phyloP scores from a whole-genome alignment of 495 filamentous ascomycete species.

The Beverwykella pulmonaria region DNA sequence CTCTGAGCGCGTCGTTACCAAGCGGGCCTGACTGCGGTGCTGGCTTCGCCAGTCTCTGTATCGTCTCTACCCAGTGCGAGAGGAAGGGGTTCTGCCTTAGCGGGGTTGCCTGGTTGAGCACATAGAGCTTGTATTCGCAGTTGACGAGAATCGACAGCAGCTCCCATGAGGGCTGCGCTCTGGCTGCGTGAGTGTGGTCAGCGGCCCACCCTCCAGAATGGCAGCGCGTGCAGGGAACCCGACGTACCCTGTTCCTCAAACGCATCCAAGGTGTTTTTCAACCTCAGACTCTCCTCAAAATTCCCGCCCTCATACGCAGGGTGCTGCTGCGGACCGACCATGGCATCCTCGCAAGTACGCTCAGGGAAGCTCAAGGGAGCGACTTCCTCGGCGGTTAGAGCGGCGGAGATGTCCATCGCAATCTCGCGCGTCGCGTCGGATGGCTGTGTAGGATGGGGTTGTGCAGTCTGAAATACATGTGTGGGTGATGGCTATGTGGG shows the following conservation, averaged over 20 bases:
- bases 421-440: background rate
- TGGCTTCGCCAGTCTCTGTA: slow-evolving; percentile 27
- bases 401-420: slow-evolving; percentile 26
- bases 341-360: slow-evolving; percentile 2
- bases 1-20: background rate
- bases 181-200: slow-evolving; percentile 5
- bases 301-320: background rate
- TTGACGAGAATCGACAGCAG: slow-evolving; percentile 33
- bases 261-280: slow-evolving; percentile 39
- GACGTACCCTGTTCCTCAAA: slow-evolving; percentile 30
- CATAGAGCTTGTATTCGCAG: slow-evolving; percentile 40
- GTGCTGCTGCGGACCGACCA: background rate
- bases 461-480: slow-evolving; percentile 19
- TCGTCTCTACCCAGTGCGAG: slow-evolving; percentile 50
- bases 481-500: background rate
- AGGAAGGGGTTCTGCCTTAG: slow-evolving; percentile 48
- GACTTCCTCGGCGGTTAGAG: slow-evolving; percentile 21
- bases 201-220: background rate
- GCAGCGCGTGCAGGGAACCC: background rate
- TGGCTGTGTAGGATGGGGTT: background rate
- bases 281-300: slow-evolving; percentile 35
- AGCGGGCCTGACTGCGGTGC: background rate
- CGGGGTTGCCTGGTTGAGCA: slow-evolving; percentile 32
- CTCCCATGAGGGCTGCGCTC: slow-evolving; percentile 7
- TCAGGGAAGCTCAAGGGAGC: slow-evolving; percentile 16